Evolutionary conservation across 106 monocot species (phyloP).

Genomic region (Acorus gramineus): DNA sequence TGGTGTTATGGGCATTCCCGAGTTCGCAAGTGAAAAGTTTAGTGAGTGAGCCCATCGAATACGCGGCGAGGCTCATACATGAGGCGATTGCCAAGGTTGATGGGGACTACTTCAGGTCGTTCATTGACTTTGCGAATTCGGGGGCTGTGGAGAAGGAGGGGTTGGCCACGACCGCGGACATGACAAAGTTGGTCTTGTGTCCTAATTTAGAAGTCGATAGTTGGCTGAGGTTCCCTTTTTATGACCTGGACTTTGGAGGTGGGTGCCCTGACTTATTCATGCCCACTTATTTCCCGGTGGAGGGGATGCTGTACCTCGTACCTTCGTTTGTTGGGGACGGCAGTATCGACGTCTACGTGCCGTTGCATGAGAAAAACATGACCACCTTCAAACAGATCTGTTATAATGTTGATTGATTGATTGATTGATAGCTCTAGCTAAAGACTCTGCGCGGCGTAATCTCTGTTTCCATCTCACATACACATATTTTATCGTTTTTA

Average conservation of each 20-base stretch:
- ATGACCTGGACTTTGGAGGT: neutral
- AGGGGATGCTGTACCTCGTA: conserved; percentile 19
- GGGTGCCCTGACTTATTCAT: conserved; percentile 16
- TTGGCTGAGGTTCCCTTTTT: conserved; percentile 4
- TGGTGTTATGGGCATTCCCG: conserved; percentile 30
- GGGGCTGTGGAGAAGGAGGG: neutral
- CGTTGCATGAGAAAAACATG: conserved; percentile 2
- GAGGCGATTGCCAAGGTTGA: neutral
- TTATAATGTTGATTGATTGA: neutral
- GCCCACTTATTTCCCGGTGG: conserved; percentile 12
- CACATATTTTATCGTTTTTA: too few relatives aligned
- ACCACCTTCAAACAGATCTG: conserved; percentile 2
- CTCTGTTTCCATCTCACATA: too few relatives aligned
- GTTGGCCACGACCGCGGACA: neutral
- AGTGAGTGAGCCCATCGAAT: neutral
- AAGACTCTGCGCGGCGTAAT: too few relatives aligned
- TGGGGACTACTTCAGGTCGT: neutral
- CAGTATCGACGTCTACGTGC: conserved; percentile 10
- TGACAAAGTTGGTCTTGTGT: neutral
- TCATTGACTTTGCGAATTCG: conserved; percentile 3
- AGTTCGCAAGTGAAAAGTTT: conserved; percentile 2
- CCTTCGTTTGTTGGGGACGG: conserved; percentile 20
- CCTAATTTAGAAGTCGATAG: conserved; percentile 8
- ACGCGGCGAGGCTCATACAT: neutral
- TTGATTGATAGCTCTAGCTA: too few relatives aligned